Conservation (phyloP, 2,329 filamentous ascomycete genomes). For the Ilyonectria mors-panacis region DNA sequence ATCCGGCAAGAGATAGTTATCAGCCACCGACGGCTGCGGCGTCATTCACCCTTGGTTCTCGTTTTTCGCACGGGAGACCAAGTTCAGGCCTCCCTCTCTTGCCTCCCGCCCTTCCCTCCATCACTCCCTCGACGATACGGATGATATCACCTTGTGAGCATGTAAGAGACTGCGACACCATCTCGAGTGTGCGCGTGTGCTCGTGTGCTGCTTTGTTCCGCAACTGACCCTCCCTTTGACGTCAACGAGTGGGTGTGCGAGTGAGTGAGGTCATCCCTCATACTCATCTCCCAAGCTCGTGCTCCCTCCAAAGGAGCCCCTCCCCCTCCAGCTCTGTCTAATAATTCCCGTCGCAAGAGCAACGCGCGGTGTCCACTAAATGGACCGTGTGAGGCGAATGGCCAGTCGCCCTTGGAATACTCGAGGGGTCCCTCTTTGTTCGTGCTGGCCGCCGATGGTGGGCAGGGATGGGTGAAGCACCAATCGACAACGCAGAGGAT, state of each 20-base stretch:
- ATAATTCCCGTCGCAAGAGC: slow-evolving; percentile 13
- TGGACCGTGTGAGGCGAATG: not conserved
- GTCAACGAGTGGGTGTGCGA: slow-evolving; percentile 18
- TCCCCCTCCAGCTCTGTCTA: slow-evolving; percentile 15
- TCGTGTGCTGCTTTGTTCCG: slow-evolving; percentile 1
- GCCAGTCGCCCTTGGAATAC: slow-evolving; percentile 6
- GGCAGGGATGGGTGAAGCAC: not conserved
- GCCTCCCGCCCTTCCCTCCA: not conserved
- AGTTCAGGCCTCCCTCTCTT: slow-evolving; percentile 16
- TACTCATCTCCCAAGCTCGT: slow-evolving; percentile 5
- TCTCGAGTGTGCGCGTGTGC: slow-evolving; percentile 7
- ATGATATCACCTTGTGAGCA: slow-evolving; percentile 24
- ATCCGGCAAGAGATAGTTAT: slow-evolving; percentile 25
- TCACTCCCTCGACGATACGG: slow-evolving; percentile 12
- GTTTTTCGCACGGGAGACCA: slow-evolving; percentile 16
- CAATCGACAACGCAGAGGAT: not conserved
- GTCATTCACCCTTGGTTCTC: slow-evolving; percentile 23
- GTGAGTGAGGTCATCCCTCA: slow-evolving; percentile 23
- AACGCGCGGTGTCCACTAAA: slow-evolving; percentile 16
- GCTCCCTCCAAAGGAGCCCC: slow-evolving; percentile 18
- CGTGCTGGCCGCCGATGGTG: not conserved
- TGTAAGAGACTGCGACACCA: slow-evolving; percentile 22
- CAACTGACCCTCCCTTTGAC: slow-evolving; percentile 18
- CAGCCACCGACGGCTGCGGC: slow-evolving; percentile 24
- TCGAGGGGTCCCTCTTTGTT: not conserved